A percentile compares a stretch with the other conserved stretches of the same genome.
phyloP scores from a whole-genome alignment of 2,329 filamentous ascomycete species.

The Penicillium italicum region DNA sequence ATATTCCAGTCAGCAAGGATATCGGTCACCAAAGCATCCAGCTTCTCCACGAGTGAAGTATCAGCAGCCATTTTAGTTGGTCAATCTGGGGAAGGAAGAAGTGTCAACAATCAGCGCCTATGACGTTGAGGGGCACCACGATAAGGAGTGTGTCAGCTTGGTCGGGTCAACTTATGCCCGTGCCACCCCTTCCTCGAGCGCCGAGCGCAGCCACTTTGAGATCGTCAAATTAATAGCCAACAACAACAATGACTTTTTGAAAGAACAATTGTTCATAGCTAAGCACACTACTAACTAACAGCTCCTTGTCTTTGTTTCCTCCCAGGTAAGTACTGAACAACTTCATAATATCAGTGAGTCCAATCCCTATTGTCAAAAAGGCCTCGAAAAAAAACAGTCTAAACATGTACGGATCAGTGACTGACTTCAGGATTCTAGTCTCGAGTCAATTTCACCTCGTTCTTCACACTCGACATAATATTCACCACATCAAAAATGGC shows the following conservation, averaged over 20 bases:
- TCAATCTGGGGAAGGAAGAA: neutral
- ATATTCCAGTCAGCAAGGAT: slow-evolving; percentile 77
- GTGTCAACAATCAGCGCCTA: slow-evolving; percentile 12
- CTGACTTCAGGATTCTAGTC: slow-evolving; percentile 5
- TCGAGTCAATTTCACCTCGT: neutral
- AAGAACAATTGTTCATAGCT: neutral
- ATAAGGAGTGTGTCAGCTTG: slow-evolving; percentile 1
- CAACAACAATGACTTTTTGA: slow-evolving; percentile 7
- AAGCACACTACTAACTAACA: neutral
- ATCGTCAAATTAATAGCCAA: slow-evolving; percentile 3
- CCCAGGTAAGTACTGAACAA: neutral
- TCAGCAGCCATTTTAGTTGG: slow-evolving; percentile 38
- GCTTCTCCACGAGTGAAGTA: slow-evolving; percentile 58
- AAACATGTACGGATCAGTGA: neutral
- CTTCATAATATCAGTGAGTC: neutral
- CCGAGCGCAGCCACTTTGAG: slow-evolving; percentile 1
- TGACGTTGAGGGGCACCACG: slow-evolving; percentile 23
- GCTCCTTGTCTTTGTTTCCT: neutral
- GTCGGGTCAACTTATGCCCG: slow-evolving; percentile 22
- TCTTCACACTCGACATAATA: neutral
- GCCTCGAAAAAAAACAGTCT: neutral
- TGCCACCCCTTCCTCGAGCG: slow-evolving; percentile 9
- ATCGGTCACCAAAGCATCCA: slow-evolving; percentile 68
- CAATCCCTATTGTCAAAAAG: neutral
- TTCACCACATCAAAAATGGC: slow-evolving; percentile 30